Percentiles rank a stretch among this genome's conserved stretches.
Conservation (phyloP, 306 rosid genomes). For the Fragaria ananassa region DNA sequence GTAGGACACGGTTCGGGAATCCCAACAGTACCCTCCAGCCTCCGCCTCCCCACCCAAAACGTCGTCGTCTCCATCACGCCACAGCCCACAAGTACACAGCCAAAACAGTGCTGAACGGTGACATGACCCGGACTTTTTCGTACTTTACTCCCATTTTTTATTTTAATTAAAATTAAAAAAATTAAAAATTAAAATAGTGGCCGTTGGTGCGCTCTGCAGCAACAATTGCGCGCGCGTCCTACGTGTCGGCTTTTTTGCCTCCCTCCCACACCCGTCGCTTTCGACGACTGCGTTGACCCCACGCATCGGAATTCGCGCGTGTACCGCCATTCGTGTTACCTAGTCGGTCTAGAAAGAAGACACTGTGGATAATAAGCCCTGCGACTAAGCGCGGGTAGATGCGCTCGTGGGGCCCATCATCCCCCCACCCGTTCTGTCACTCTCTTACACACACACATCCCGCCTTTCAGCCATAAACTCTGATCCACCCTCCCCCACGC, state of each 20-base stretch:
- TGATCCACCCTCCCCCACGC: not conserved
- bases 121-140: constrained; percentile 26
- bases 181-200: constrained; percentile 2
- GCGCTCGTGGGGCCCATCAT: constrained; percentile 27
- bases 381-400: constrained; percentile 27
- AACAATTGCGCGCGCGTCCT: constrained; percentile 81
- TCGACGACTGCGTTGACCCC: constrained; percentile 39
- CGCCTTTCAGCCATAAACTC: constrained; percentile 10
- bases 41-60: constrained; percentile 16
- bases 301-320: constrained; percentile 26
- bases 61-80: constrained; percentile 31
- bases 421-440: not conserved
- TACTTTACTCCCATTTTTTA: not conserved
- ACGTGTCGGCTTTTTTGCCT: constrained; percentile 72
- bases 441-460: not conserved
- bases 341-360: constrained; percentile 21
- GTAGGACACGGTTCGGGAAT: constrained; percentile 33
- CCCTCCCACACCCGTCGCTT: constrained; percentile 58
- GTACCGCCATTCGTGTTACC: constrained; percentile 9
- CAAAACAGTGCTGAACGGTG: not conserved
- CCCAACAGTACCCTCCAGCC: constrained; percentile 18
- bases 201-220: constrained; percentile 54
- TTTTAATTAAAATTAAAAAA: not conserved
- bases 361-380: not conserved
- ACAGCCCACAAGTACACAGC: not conserved